phyloP scores from a whole-genome alignment of 179 eudicot species.

The Gypsophila paniculata region DNA sequence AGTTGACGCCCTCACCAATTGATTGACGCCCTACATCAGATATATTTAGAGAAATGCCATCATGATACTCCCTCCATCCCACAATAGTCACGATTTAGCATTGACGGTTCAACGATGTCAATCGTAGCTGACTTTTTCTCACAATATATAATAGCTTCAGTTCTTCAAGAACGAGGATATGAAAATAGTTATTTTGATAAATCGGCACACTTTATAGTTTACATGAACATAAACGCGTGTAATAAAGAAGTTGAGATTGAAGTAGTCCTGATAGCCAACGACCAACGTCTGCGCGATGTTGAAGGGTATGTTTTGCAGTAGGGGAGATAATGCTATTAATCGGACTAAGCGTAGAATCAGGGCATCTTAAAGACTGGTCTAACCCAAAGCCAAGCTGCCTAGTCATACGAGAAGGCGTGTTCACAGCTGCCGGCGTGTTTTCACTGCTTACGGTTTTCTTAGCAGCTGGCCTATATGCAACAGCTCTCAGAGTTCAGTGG shows the following conservation, averaged over 20 bases:
- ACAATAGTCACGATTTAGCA: background rate
- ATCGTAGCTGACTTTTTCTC: too few species aligned
- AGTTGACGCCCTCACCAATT: too few species aligned
- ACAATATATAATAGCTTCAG: background rate
- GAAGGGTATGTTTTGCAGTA: conserved; percentile 64
- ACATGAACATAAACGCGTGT: background rate
- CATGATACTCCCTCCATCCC: too few species aligned
- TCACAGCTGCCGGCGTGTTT: conserved; percentile 70
- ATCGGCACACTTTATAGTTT: background rate
- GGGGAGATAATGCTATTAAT: conserved; percentile 73
- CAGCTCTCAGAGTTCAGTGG: conserved; percentile 49
- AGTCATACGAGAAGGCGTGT: conserved; percentile 48
- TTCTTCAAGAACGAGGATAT: too few species aligned
- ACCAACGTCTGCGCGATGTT: background rate
- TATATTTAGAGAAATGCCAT: too few species aligned
- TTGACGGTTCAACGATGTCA: background rate
- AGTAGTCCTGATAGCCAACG: background rate
- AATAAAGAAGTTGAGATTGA: background rate
- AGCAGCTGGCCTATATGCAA: conserved; percentile 63
- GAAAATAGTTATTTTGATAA: background rate
- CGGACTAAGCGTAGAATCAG: conserved; percentile 81
- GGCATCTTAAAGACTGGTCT: conserved; percentile 65
- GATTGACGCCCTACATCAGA: too few species aligned
- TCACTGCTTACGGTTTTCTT: conserved; percentile 59
- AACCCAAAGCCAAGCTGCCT: conserved; percentile 55